These are phyloP conservation scores for Prunus padus DNA, from an alignment of 306 rosid species.

Conservation along the genomic window DNA sequence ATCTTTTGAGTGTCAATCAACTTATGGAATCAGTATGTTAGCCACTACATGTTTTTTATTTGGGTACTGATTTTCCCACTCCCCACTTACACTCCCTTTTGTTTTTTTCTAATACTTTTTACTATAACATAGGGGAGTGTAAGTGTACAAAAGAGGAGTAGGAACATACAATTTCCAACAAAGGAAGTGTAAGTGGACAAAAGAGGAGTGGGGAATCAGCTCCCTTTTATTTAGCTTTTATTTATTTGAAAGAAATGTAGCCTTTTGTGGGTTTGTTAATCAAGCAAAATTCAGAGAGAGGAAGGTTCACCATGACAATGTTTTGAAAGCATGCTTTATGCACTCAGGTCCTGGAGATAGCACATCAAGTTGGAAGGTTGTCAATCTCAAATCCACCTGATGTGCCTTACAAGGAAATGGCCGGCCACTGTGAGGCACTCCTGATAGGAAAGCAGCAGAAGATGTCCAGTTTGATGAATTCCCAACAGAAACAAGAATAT, in stretches of 20 bases:
- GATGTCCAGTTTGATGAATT: conserved; percentile 70
- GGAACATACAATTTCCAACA: no score
- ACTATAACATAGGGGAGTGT: no score
- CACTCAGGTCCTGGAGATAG: conserved; percentile 67
- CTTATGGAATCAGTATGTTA: conserved; percentile 83
- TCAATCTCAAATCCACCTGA: conserved; percentile 49
- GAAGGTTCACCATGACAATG: background rate
- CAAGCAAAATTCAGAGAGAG: background rate
- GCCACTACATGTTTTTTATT: conserved; percentile 25
- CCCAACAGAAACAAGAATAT: conserved; percentile 44
- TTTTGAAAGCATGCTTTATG: conserved; percentile 19
- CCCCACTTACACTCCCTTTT: no score
- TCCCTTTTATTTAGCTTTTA: conserved; percentile 20
- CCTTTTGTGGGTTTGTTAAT: background rate
- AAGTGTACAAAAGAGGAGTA: no score
- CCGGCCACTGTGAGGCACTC: conserved; percentile 74
- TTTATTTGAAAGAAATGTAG: background rate
- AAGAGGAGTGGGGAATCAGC: no score
- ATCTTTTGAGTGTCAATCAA: conserved; percentile 71
- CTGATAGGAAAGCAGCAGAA: conserved; percentile 68
- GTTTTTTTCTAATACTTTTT: no score
- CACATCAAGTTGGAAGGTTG: conserved; percentile 56
- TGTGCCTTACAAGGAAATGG: conserved; percentile 77
- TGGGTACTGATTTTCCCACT: no score
- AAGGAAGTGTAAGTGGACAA: no score